phyloP scores from a whole-genome alignment of 257 asterid species.

The Lycium ferocissimum region DNA sequence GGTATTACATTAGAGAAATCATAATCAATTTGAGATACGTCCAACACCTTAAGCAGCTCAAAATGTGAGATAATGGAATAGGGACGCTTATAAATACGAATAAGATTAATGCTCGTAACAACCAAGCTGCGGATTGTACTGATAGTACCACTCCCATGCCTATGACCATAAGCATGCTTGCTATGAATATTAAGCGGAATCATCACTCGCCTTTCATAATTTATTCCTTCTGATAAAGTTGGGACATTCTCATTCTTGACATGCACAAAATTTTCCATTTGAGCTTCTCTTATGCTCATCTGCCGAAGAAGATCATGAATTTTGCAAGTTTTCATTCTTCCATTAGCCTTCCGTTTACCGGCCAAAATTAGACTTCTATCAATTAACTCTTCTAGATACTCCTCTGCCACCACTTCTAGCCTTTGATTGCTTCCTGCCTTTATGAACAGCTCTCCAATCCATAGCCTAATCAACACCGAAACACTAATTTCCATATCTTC shows the following conservation, averaged over 20 bases:
- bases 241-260: neutral
- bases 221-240: neutral
- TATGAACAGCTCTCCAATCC: slow-evolving; percentile 36
- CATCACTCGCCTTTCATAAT: neutral
- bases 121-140: neutral
- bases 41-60: slow-evolving; percentile 19
- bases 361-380: slow-evolving; percentile 27
- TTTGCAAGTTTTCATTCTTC: slow-evolving; percentile 25
- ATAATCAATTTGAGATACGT: neutral
- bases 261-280: slow-evolving; percentile 10
- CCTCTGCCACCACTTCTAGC: slow-evolving; percentile 25
- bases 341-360: slow-evolving; percentile 6
- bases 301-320: slow-evolving; percentile 34
- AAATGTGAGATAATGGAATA: neutral
- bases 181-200: neutral
- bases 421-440: neutral
- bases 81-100: neutral
- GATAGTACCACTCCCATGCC: neutral
- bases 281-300: slow-evolving; percentile 27
- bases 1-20: neutral
- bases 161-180: neutral
- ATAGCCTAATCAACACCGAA: neutral
- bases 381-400: slow-evolving; percentile 26
- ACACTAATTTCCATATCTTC: slow-evolving; percentile 24
- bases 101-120: neutral